phyloP scores from a whole-genome alignment of 192 early-diverging fungal genomes.

The Coemansia pectinata region DNA sequence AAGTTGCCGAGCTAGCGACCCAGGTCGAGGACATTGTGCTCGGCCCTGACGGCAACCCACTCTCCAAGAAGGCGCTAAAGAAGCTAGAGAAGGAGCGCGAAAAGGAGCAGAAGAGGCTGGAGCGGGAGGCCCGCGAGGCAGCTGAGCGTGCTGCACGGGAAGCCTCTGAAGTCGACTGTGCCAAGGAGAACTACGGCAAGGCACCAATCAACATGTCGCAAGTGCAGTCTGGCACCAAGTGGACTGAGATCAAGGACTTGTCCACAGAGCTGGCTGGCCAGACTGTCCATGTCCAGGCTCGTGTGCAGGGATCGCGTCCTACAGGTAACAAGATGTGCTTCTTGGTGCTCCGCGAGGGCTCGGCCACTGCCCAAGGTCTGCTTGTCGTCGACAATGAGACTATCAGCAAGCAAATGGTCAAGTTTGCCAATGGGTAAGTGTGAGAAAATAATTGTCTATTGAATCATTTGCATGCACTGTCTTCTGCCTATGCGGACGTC shows the following conservation, averaged over 20 bases:
- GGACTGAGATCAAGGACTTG: constrained; percentile 70
- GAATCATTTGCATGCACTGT: neutral
- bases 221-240: constrained; percentile 65
- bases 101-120: constrained; percentile 74
- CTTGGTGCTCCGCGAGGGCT: constrained; percentile 84
- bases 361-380: constrained; percentile 88
- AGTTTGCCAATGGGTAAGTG: constrained; percentile 73
- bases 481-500: neutral
- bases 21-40: constrained; percentile 58
- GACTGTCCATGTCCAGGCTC: constrained; percentile 80
- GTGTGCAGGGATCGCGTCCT: constrained; percentile 86
- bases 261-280: constrained; percentile 65
- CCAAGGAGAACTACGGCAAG: constrained; percentile 83
- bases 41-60: constrained; percentile 82
- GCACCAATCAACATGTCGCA: constrained; percentile 84
- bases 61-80: constrained; percentile 90
- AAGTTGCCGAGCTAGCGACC: constrained; percentile 47
- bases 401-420: constrained; percentile 96
- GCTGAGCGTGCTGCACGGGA: constrained; percentile 66
- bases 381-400: constrained; percentile 66
- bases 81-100: constrained; percentile 89
- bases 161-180: constrained; percentile 66
- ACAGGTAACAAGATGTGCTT: constrained; percentile 84
- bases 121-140: constrained; percentile 62
- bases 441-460: constrained; percentile 15